Evolutionary conservation across 371 early-diverging fungal species (phyloP).

Genomic region (Aphelidium insulamus): DNA sequence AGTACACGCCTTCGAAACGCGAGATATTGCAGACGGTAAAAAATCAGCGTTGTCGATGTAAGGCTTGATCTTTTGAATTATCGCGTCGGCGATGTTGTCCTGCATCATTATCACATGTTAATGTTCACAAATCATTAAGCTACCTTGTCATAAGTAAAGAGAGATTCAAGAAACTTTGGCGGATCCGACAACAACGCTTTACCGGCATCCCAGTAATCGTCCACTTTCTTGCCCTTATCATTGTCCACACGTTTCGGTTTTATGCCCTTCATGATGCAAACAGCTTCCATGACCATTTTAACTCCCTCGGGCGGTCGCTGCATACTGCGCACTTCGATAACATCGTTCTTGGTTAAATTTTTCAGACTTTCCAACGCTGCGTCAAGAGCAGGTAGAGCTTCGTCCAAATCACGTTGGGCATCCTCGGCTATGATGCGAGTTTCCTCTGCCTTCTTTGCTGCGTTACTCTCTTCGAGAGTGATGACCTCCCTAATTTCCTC

Average conservation of each 20-base stretch:
- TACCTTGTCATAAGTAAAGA: constrained; percentile 32
- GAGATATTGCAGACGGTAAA: constrained; percentile 22
- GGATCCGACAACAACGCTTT: constrained; percentile 23
- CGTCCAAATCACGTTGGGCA: constrained; percentile 30
- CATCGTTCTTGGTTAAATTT: constrained; percentile 26
- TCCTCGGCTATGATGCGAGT: constrained; percentile 31
- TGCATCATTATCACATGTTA: too few relatives aligned
- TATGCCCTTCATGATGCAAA: constrained; percentile 32
- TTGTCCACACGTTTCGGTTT: constrained; percentile 32
- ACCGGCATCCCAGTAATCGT: constrained; percentile 36
- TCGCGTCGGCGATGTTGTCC: constrained; percentile 24
- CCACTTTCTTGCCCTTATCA: constrained; percentile 32
- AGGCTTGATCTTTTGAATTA: constrained; percentile 24
- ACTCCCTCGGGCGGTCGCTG: constrained; percentile 40
- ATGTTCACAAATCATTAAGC: too few relatives aligned
- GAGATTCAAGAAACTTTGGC: constrained; percentile 24
- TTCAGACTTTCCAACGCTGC: constrained; percentile 30
- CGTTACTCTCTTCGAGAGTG: constrained; percentile 16
- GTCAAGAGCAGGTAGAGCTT: constrained; percentile 30
- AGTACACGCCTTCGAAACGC: constrained; percentile 30
- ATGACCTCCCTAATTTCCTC: constrained; percentile 26
- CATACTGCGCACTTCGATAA: constrained; percentile 40
- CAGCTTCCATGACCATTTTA: constrained; percentile 33
- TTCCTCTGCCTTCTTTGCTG: constrained; percentile 30
- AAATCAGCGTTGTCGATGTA: constrained; percentile 34